Evolutionary conservation across 495 filamentous ascomycete genomes (phyloP).

Genomic region (Aspergillus sclerotioniger): DNA sequence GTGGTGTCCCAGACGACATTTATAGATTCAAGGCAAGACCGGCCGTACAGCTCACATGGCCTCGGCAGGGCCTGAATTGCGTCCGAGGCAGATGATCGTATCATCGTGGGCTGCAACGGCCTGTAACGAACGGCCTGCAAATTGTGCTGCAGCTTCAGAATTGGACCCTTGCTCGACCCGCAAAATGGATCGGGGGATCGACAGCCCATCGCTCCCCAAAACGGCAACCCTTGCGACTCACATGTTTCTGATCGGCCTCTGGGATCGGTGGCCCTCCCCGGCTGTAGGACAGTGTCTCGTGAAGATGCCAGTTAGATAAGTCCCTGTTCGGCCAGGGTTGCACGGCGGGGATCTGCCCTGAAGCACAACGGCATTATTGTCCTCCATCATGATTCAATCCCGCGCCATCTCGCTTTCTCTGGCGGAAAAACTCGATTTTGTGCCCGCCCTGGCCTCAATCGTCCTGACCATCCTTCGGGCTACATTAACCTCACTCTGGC

Average conservation of each 20-base stretch:
- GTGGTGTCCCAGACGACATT: no score
- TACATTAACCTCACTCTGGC: slow-evolving; percentile 32
- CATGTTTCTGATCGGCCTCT: neutral
- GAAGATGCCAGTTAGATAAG: neutral
- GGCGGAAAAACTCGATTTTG: slow-evolving; percentile 34
- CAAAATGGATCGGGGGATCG: neutral
- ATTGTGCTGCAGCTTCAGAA: neutral
- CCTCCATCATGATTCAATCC: slow-evolving; percentile 1
- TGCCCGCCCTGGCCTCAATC: slow-evolving; percentile 34
- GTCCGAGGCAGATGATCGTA: neutral
- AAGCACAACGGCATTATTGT: neutral
- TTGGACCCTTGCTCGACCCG: neutral
- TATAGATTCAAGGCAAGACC: slow-evolving; percentile 7
- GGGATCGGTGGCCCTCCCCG: no score
- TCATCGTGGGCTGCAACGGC: no score
- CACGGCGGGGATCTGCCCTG: neutral
- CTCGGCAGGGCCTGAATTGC: neutral
- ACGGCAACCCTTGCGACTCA: slow-evolving; percentile 18
- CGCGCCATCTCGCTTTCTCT: slow-evolving; percentile 23
- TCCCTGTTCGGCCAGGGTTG: no score
- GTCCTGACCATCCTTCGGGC: slow-evolving; percentile 30
- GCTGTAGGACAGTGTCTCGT: neutral
- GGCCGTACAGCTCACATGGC: neutral
- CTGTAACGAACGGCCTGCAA: no score
- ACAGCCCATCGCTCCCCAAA: neutral